Evolutionary conservation across 345 rosid species (phyloP), one percentile per base, ranked within the genome.

Genomic region (Melaleuca quinquenervia): DNA sequence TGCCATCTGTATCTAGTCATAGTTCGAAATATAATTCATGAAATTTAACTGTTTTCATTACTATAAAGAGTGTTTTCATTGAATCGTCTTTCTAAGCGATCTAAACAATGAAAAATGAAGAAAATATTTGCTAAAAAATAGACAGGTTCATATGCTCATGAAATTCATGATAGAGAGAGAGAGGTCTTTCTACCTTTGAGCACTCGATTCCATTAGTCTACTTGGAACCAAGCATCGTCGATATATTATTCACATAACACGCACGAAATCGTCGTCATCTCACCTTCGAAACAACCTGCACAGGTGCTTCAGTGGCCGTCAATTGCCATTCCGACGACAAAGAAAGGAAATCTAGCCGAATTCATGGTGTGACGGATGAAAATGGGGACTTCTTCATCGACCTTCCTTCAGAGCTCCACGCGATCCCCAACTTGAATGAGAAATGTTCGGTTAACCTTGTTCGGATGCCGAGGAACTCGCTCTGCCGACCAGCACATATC

Each of bases 391-490:
- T 90, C 87, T 56, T 83, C 20, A 87, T 91, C 51, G 92, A 91
- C 83, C 89, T 91, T 74, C 93, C 93, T 64, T 90, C 92, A n/a
- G 87, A 90, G 50, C 90, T 91, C 82, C 93, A 91, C 21, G 92
- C 87, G 51, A 89, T 85, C 41, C 87, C 90, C 58, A 49, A 89
- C 85, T 82, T 91, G 83, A 88, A 89, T 41, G 87, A 29, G 55
- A 74, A 22, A 83, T 91, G 93, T 58, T 82, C 84, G 2, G 86
- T 90, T 36, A 84, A 85, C 55, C 90, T 88, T 6, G 82, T 85
- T 14, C 88, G 88, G 48, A 44, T 82, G 49, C 89, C 89, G 3
- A 70, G 83, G 50, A 49, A 48, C 83, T 87, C 89, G 1, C 85
- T 20, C 22, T 87, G 89, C 53, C 85, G 85, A 64, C 89, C 87